Base-by-base conservation (phyloP, 371 early-diverging fungal genomes). In the Homolaphlyctis polyrhiza region DNA sequence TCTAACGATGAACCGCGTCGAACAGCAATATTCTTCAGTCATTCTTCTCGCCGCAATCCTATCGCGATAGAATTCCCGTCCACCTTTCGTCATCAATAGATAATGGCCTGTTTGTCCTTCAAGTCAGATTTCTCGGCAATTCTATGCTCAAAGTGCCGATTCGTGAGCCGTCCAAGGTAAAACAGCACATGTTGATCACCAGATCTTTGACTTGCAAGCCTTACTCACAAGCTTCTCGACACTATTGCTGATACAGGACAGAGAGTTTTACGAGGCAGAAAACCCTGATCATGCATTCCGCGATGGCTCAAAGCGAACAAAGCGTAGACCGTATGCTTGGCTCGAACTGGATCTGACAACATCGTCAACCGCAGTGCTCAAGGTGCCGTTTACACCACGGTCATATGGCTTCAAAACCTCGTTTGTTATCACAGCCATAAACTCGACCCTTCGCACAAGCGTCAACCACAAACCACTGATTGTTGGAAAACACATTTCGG, bases 161-260 rank as follows among this genome's bases (percentile, higher is more conserved):
- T 8, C 79, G 87, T 35, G 93, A 92, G 73, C 80, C 73, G 57
- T 88, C 91, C 62, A 91, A 91, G 80, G 90, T 87, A 68, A 55
- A 58, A 16, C 57, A 30, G 28, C 25, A 18, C 28, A 49, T 16
- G 27, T 1, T n/a, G 30, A n/a, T 35, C 55, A n/a, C 51, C 39
- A 45, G 23, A 45, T 16, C 47, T 54, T n/a, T n/a, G n/a, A n/a
- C n/a, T n/a, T n/a, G n/a, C n/a, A n/a, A n/a, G n/a, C n/a, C n/a
- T n/a, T n/a, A n/a, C n/a, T n/a, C n/a, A n/a, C n/a, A n/a, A n/a
- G n/a, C n/a, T n/a, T n/a, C n/a, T n/a, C n/a, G n/a, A n/a, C n/a
- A n/a, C n/a, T n/a, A n/a, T n/a, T n/a, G n/a, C n/a, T 66, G 21
- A 30, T 29, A 14, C 66, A 89, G 89, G 90, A 91, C 64, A 86